Evolutionary conservation across 2,329 filamentous ascomycete species (phyloP).

Genomic region (Cercospora sojina): DNA sequence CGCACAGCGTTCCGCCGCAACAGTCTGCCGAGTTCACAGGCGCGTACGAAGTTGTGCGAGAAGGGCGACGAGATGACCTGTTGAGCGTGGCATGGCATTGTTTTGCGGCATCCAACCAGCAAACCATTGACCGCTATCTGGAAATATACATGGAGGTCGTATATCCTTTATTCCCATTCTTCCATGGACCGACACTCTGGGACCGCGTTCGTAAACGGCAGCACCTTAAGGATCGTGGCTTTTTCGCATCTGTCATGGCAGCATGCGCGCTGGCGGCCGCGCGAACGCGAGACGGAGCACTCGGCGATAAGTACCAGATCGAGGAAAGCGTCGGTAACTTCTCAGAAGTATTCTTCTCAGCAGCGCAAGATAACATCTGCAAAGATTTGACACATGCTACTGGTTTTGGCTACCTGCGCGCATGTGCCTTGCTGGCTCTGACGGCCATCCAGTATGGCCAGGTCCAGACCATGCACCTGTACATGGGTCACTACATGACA

Average conservation of each 20-base stretch:
- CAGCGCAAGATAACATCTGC: constrained; percentile 44
- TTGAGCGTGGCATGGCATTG: constrained; percentile 42
- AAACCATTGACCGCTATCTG: constrained; percentile 43
- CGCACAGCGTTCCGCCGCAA: constrained; percentile 1
- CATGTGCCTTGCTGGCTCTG: constrained; percentile 52
- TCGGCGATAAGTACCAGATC: constrained; percentile 37
- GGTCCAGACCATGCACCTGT: constrained; percentile 51
- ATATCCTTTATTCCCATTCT: constrained; percentile 56
- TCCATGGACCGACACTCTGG: constrained; percentile 49
- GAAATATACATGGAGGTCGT: constrained; percentile 55
- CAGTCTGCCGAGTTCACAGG: constrained; percentile 24
- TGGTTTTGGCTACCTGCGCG: constrained; percentile 46
- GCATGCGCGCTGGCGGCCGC: constrained; percentile 52
- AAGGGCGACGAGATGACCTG: constrained; percentile 29
- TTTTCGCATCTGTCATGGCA: constrained; percentile 55
- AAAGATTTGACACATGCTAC: constrained; percentile 40
- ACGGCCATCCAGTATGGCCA: constrained; percentile 54
- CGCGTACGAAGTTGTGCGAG: constrained; percentile 27
- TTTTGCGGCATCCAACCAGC: constrained; percentile 43
- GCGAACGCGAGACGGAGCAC: constrained; percentile 52
- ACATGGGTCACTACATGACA: constrained; percentile 53
- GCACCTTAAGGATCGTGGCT: constrained; percentile 45
- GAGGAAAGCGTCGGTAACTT: constrained; percentile 29
- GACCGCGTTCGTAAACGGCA: constrained; percentile 44
- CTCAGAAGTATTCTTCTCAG: constrained; percentile 48